These are phyloP conservation scores for Metschnikowia cerradonensis DNA, from an alignment of 805 yeast species.

Conservation along the genomic window DNA sequence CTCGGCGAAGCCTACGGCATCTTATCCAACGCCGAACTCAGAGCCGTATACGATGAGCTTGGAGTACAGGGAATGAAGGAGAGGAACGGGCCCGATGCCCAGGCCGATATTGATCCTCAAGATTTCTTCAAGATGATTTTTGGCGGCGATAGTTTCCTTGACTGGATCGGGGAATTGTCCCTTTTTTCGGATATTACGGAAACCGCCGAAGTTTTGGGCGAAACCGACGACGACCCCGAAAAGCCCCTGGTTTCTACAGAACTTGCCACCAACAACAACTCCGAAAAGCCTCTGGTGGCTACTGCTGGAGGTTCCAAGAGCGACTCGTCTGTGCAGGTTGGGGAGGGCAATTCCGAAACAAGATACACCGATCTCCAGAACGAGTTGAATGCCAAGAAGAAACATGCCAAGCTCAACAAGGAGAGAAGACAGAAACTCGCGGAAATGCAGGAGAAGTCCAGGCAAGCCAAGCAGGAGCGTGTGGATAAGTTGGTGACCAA, in stretches of 20 bases:
- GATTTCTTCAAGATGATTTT: conserved; percentile 82
- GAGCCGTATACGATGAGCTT: conserved; percentile 73
- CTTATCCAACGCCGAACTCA: conserved; percentile 63
- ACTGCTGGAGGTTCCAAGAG: conserved; percentile 24
- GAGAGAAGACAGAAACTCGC: conserved; percentile 47
- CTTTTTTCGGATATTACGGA: conserved; percentile 71
- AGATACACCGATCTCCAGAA: conserved; percentile 16
- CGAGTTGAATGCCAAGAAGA: conserved; percentile 24
- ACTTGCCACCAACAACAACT: conserved; percentile 32
- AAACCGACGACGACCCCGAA: conserved; percentile 36
- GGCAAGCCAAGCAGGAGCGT: conserved; percentile 46
- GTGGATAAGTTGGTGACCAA: conserved; percentile 48
- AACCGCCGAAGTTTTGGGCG: conserved; percentile 45
- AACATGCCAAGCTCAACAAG: conserved; percentile 28
- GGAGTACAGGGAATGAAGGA: conserved; percentile 64
- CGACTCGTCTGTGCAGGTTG: neutral
- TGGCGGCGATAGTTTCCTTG: conserved; percentile 76
- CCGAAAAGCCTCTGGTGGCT: conserved; percentile 11
- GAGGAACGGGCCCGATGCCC: conserved; percentile 66
- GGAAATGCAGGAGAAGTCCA: conserved; percentile 51
- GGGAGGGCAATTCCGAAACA: neutral
- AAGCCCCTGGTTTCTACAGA: conserved; percentile 9
- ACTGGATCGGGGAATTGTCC: conserved; percentile 85
- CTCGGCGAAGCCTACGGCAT: conserved; percentile 68
- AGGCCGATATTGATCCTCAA: conserved; percentile 68